Base-by-base conservation (phyloP, 1,139 yeast species). In the Blastobotrys malaysiensis region DNA sequence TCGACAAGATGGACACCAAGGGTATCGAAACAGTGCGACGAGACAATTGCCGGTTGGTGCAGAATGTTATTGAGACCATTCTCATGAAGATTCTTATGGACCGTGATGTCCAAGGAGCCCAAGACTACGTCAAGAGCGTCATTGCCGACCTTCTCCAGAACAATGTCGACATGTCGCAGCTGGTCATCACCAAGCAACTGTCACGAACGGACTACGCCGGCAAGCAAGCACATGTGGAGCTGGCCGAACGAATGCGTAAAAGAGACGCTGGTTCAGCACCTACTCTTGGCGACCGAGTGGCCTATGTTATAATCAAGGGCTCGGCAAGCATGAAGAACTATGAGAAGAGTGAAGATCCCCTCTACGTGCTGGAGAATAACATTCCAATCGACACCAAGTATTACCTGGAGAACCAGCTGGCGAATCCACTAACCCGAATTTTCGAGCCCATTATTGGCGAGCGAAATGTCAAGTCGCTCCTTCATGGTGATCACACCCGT, bases 221-320 rank as follows among this genome's bases (percentile, higher is more conserved):
- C 31, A 95, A 93, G 59, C 99, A 95, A 69, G 97, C 99, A 0
- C 99, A 95, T 69, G 96, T 93, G 26, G 97, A 91, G 63, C 77
- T 95, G 52, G 97, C 99, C 0, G 97, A 91, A 65, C 79, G 98
- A 63, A 95, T 95, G 97, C 81, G 84, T 54, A 90, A 90, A 69
- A 86, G 99, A 75, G 99, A 95, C 67, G 93, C 96, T 0, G 97
- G 99, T 26, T 86, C 95, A 5, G 99, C 99, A 0, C 99, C 99
- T 2, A 84, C 91, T 5, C 79, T 93, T 53, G 99, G 99, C 54
- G 99, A 95, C 69, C 88, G 99, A 74, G 99, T 95, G 45, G 98
- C 98, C 1, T 95, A 93, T 69, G 99, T 95, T 43, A 91, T 95
- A 57, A 85, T 88, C 62, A 81, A 82, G 65, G 88, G 88, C 50